These are phyloP conservation scores for Laburnicola sp. DNA, from an alignment of 2,329 filamentous ascomycete genomes.

Conservation along the genomic window DNA sequence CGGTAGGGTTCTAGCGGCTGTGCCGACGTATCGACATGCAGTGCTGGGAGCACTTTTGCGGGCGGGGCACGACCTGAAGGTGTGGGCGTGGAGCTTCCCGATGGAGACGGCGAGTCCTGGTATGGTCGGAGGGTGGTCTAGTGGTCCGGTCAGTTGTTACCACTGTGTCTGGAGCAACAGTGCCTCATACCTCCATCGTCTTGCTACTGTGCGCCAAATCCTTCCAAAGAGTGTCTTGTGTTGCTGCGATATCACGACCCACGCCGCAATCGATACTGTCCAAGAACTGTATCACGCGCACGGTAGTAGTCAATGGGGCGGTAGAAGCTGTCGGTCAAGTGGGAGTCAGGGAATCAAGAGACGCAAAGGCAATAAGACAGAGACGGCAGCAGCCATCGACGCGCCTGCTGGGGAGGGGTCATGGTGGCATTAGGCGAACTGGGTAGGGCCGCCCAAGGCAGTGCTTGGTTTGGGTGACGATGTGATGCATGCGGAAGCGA, in stretches of 20 bases:
- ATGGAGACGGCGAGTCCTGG: constrained; percentile 18
- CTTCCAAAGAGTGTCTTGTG: background rate
- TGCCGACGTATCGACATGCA: background rate
- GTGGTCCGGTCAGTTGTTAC: background rate
- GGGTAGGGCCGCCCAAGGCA: constrained; percentile 3
- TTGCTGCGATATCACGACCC: background rate
- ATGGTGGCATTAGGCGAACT: constrained; percentile 1
- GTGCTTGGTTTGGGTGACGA: background rate
- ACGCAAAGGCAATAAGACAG: background rate
- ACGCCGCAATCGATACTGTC: background rate
- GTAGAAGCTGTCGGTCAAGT: background rate
- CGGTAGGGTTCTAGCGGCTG: constrained; percentile 17
- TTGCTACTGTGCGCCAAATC: background rate
- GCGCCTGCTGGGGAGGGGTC: constrained; percentile 4
- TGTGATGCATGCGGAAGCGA: constrained; percentile 5
- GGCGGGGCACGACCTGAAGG: background rate
- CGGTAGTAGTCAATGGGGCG: background rate
- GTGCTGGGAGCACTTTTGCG: constrained; percentile 18
- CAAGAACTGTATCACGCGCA: background rate
- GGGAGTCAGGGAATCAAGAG: background rate
- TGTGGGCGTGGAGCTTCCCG: constrained; percentile 14
- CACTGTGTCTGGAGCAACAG: background rate
- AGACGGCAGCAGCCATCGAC: constrained; percentile 4
- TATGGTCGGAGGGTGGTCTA: constrained; percentile 17
- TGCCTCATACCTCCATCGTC: constrained; percentile 2